Evolutionary conservation across 495 filamentous ascomycete genomes (phyloP), one percentile per base, ranked within the genome.

Genomic region (Xylaria intraflava): DNA sequence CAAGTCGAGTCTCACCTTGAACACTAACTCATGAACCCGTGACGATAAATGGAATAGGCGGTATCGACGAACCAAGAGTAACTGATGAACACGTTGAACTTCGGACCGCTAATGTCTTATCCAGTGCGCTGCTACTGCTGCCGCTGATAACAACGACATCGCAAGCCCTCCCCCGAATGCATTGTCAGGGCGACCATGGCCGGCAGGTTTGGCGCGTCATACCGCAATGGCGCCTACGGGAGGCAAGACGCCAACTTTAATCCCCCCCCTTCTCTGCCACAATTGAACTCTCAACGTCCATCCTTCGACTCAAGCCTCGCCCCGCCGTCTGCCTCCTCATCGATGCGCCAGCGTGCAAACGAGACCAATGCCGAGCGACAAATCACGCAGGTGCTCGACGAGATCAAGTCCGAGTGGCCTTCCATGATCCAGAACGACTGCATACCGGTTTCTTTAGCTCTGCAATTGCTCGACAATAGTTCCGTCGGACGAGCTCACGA

Each of bases 401-500:
- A 88, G 44, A 95, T 97, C 58, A 83, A 90, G 65, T 73, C 78
- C 43, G 89, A 94, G 62, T 99, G 92, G 92, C 83, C 85, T 51
- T 87, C 90, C 60, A 93, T 99, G 87, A 84, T 83, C 50, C 79
- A 86, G 60, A 83, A 85, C 43, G 83, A 90, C 58, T 96, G 90
- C 66, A 80, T 96, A 38, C 93, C 93, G 17, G 87, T 97, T 3
- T 89, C 96, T 65, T 81, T 96, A 27, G 91, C 94, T 19, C 75
- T 99, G 38, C 89, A 94, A 71, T 71, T 99, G 63, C 84, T 96
- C 74, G 93, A 99, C 67, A 84, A 84, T 29, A 96, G 90, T 70
- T 95, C 91, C 3, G 79, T 99, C 52, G 93, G 93, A 26, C 83
- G 90, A 51, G 91, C 92, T 31, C 82, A 88, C 64, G 87, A 92